phyloP scores from a whole-genome alignment of 192 early-diverging fungal genomes.

The Geranomyces michiganensis region DNA sequence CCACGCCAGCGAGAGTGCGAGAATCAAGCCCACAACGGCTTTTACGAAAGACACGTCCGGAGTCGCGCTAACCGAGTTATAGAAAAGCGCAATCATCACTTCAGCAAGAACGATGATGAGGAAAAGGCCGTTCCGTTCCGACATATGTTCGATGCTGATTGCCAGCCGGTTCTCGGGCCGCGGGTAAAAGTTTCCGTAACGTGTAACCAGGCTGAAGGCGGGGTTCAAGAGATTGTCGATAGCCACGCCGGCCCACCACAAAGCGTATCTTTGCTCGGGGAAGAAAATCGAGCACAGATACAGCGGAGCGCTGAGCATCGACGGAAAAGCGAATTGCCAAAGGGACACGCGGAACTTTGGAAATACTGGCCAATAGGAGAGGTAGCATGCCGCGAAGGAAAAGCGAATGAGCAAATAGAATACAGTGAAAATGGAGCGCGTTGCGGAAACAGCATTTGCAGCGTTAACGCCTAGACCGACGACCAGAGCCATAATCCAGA shows the following conservation, averaged over 20 bases:
- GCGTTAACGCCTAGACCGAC: conserved; percentile 5
- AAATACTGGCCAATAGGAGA: not conserved
- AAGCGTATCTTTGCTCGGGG: not conserved
- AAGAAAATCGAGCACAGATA: not conserved
- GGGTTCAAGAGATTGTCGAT: not conserved
- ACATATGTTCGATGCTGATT: conserved; percentile 1
- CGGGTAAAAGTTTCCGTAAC: not conserved
- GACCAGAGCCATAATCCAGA: conserved; percentile 16
- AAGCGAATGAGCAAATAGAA: conserved; percentile 13
- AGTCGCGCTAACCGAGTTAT: not conserved
- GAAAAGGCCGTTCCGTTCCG: conserved; percentile 4
- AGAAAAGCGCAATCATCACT: conserved; percentile 7
- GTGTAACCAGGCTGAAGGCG: not conserved
- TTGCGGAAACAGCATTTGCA: not conserved
- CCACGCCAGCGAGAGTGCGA: conserved; percentile 2
- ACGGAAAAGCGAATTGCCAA: not conserved
- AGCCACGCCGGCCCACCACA: not conserved
- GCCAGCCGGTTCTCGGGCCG: conserved; percentile 1
- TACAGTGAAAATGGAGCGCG: not conserved
- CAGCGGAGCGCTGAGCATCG: not conserved
- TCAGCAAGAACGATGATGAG: conserved; percentile 11
- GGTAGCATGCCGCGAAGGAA: not conserved
- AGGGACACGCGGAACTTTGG: conserved; percentile 9
- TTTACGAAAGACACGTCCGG: not conserved
- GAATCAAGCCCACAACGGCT: not conserved